Evolutionary conservation across 805 yeast genomes (phyloP), one percentile per base, ranked within the genome.

Genomic region (Wickerhamiella allomyrinae): DNA sequence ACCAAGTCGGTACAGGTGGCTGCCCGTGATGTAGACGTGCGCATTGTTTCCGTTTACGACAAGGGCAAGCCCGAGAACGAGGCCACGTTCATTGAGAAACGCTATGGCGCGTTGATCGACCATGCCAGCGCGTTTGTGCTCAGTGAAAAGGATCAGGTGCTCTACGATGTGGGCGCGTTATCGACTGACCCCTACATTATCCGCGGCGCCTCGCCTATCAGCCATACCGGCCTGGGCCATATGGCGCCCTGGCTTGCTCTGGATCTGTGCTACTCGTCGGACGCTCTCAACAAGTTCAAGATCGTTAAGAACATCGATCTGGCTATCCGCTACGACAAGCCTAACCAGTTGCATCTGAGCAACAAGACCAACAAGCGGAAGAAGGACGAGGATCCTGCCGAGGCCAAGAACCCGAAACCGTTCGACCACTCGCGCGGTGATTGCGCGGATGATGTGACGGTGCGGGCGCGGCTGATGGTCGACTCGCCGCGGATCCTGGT

Each of bases 221-320:
- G 15, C 17, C 5, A 8, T 17, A 27, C 31, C 6, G 13, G 17
- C 13, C 17, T 27, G 31, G 41, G 34, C 15, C 41, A 42, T 15
- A 87, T 95, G 96, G 95, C 95, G 2, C 93, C 95, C 0, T 87
- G 94, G 85, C 58, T 86, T 25, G 85, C 87, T 1, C 57, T 74
- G 38, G 94, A 84, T 52, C 65, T 77, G 19, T 74, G 82, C 47
- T 70, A 74, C 47, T 76, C 76, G 40, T 66, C 72, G 15, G 65
- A 69, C 0, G 52, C 68, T 2, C 59, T 74, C 45, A 54, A 61
- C 9, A 65, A 69, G 10, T 69, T 71, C 42, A 66, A 76, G 39
- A 62, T 87, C 29, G 68, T 85, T 20, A 73, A 78, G 24, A 70
- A 77, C 45, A 73, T 83, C 2, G 73, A 87, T 0, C 65, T 76